Evolutionary conservation across 768 basidiomycete genomes (phyloP), one percentile per base, ranked within the genome.

Genomic region (Boletus subcaerulescens): DNA sequence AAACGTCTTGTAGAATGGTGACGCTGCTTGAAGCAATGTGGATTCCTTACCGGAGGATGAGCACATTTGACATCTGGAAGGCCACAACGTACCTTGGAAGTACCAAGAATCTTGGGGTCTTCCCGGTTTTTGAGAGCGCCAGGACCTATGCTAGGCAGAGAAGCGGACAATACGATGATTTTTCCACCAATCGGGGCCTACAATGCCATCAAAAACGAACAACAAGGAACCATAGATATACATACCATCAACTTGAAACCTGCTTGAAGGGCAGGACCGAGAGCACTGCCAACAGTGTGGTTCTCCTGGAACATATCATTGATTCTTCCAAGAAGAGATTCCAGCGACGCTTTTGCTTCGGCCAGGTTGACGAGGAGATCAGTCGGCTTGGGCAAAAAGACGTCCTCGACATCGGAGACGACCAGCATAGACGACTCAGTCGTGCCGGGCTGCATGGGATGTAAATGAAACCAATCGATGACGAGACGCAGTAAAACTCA

Each of bases 271-370:
- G 93, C 97, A 17, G 96, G 91, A 26, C 97, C 95, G 64, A 98
- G 75, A 3, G 97, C 97, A 71, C 91, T 95, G 4, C 95, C 96
- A 53, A 95, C 86, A 29, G 87, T 86, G 66, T 87, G 87, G 57
- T 92, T 93, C n/a, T 98, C 96, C 70, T 89, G 84, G 83, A 98
- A 99, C 96, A 99, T 98, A 53, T 95, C 96, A 62, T 86, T 90
- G 52, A 99, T 79, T 50, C 89, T 77, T 17, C 86, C 83, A 1
- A 99, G 81, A 22, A 99, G 80, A 15, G 79, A 74, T 68, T 98
- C 96, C 44, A 98, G 73, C 3, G 87, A 84, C 1, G 83, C 75
- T 40, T 90, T 84, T 11, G 88, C 81, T 74, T 98, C 97, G 13
- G 84, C 81, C 56, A 98, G 76, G 76, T 98, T 98, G 66, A 98